These are phyloP conservation scores for Sonneratia caseolaris DNA, from an alignment of 345 rosid species.

Conservation along the genomic window DNA sequence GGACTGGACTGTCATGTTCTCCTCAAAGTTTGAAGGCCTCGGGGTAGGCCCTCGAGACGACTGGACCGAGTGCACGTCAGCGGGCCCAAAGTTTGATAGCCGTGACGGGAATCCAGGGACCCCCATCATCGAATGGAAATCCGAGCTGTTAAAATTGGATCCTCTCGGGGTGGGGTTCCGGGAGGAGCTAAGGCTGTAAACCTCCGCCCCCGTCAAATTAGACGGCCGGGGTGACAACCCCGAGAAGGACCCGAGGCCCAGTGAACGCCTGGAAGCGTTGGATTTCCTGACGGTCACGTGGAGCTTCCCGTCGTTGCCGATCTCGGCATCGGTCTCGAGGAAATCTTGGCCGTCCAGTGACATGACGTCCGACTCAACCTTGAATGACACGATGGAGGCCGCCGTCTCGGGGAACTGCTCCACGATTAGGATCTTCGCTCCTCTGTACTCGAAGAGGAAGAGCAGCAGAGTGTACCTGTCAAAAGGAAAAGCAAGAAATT, in stretches of 20 bases:
- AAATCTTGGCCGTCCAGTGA: slow-evolving; percentile 27
- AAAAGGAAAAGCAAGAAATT: too few species aligned
- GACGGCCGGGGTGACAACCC: slow-evolving; percentile 33
- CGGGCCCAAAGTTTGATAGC: slow-evolving; percentile 65
- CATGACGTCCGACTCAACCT: slow-evolving; percentile 34
- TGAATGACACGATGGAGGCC: slow-evolving; percentile 33
- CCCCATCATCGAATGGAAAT: slow-evolving; percentile 47
- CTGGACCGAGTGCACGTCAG: slow-evolving; percentile 77
- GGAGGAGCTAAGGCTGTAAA: slow-evolving; percentile 34
- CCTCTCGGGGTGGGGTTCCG: slow-evolving; percentile 34
- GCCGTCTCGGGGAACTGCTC: slow-evolving; percentile 49
- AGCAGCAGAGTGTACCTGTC: slow-evolving; percentile 38
- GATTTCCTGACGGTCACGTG: slow-evolving; percentile 33
- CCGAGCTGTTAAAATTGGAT: slow-evolving; percentile 49
- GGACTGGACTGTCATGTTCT: slow-evolving; percentile 42
- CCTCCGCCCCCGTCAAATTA: slow-evolving; percentile 36
- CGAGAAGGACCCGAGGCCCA: slow-evolving; percentile 36
- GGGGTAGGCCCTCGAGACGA: slow-evolving; percentile 81
- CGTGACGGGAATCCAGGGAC: slow-evolving; percentile 20
- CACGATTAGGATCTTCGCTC: slow-evolving; percentile 52
- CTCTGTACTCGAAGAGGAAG: slow-evolving; percentile 34
- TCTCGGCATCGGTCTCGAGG: slow-evolving; percentile 31
- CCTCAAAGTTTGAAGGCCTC: slow-evolving; percentile 76
- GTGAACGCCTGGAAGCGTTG: slow-evolving; percentile 30
- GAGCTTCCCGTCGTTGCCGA: slow-evolving; percentile 36